Evolutionary conservation across 176 grass and related monocot species (phyloP), one percentile per base, ranked within the genome.

Genomic region (Musa itinerans): DNA sequence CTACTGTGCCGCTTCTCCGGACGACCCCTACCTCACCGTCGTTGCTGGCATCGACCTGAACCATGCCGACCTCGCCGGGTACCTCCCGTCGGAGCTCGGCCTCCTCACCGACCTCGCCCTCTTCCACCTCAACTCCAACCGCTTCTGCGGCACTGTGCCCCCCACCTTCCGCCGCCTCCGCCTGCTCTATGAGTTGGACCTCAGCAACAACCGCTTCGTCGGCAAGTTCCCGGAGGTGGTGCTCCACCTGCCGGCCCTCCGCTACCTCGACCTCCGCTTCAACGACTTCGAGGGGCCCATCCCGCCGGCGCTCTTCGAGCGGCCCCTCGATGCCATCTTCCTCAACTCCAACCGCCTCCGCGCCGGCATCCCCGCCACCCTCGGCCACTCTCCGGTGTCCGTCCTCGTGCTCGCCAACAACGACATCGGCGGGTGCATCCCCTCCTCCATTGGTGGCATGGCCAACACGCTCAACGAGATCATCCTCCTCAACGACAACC

Each of bases 151-250:
- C 68, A 55, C 80, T 3, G 20, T 98, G 0, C 94, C 94, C 0
- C 12, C 19, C 52, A 78, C 94, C 1, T 89, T 98, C 80, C 53
- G 69, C 21, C 67, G 10, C 22, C 84, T 98, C 4, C 79, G 0
- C 16, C 81, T 83, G 1, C 81, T 98, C 57, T 82, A 91, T 72
- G 94, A 98, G 82, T 86, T 98, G 74, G 94, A 98, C 74, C 82
- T 98, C 78, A 98, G 94, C 78, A 98, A 93, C 78, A 98, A 98
- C 82, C 94, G 94, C 64, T 93, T 98, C 83, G 94, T 96, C 3
- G 93, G 93, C 2, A 48, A 2, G 0, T 92, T 96, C 61, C 93
- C 89, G 0, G 78, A 54, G 11, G 83, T 86, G 0, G 81, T 96
- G 0, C 74, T 92, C 1, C 0, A 75, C 0, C 83, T 96, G 3